These are phyloP conservation scores for Pseudogymnoascus sp. DNA, from an alignment of 2,329 filamentous ascomycete species.

Conservation along the genomic window DNA sequence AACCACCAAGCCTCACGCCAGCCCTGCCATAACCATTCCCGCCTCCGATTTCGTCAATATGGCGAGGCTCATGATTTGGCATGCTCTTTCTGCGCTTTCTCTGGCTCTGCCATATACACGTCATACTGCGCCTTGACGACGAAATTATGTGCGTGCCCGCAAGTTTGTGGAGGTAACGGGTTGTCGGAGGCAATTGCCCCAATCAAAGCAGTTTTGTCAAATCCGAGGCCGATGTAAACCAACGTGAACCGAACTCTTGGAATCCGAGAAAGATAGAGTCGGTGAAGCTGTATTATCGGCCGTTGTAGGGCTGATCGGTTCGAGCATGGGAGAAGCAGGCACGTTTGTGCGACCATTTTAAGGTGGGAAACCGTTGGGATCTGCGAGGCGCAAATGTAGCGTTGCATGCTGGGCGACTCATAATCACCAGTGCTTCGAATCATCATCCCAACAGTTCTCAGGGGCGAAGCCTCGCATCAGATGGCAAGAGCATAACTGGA, in stretches of 20 bases:
- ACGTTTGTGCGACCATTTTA: not conserved
- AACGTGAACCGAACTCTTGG: not conserved
- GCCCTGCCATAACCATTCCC: not conserved
- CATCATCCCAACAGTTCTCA: not conserved
- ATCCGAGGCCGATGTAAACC: not conserved
- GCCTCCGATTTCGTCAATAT: not conserved
- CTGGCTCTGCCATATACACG: not conserved
- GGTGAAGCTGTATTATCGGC: not conserved
- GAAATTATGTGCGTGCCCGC: not conserved
- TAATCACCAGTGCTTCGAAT: not conserved
- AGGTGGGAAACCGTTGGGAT: slow-evolving; percentile 8
- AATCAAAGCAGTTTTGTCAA: not conserved
- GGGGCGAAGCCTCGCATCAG: not conserved
- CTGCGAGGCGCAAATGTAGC: slow-evolving; percentile 5
- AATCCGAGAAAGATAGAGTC: not conserved
- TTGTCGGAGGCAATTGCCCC: not conserved
- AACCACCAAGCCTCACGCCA: not conserved
- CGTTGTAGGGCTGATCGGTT: not conserved
- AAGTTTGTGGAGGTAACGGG: not conserved
- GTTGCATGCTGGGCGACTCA: not conserved
- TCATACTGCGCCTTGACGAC: not conserved
- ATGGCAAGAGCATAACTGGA: slow-evolving; percentile 4
- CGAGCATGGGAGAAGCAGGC: not conserved
- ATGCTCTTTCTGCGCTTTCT: not conserved
- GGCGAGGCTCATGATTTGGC: slow-evolving; percentile 5